Evolutionary conservation across 2,329 filamentous ascomycete species (phyloP).

Genomic region (Penicillium verrucosum): DNA sequence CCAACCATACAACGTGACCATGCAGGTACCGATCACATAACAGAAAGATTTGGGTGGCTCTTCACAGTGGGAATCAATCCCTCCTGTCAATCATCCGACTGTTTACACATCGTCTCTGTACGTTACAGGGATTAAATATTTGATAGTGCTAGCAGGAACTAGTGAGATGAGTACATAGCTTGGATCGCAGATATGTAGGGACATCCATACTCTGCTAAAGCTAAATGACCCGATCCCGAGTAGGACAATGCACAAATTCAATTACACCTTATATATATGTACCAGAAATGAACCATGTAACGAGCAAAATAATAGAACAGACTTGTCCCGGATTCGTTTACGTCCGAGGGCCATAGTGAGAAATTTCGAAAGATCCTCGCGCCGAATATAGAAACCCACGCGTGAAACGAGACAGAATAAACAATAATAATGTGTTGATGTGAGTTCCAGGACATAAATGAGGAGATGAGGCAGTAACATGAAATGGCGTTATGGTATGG

Average conservation of each 20-base stretch:
- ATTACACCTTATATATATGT: background rate
- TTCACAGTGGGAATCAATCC: background rate
- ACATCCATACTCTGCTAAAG: background rate
- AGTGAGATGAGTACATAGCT: background rate
- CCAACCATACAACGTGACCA: background rate
- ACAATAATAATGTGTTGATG: background rate
- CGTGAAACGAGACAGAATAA: background rate
- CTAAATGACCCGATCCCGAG: background rate
- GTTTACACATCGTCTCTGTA: background rate
- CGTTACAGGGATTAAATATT: background rate
- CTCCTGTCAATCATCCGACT: background rate
- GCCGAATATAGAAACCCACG: background rate
- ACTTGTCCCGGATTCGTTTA: slow-evolving; percentile 2
- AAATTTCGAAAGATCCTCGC: background rate
- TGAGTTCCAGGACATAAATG: background rate
- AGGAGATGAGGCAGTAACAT: background rate
- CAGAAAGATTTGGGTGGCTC: background rate
- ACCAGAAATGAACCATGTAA: background rate
- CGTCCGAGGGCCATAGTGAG: slow-evolving; percentile 1
- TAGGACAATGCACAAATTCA: background rate
- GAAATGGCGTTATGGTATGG: background rate
- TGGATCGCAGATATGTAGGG: background rate
- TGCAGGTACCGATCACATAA: background rate
- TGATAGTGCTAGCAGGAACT: background rate
- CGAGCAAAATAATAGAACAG: background rate